These are phyloP conservation scores for Sordariomycetes sp. DNA, from an alignment of 2,329 filamentous ascomycete species.

Conservation along the genomic window DNA sequence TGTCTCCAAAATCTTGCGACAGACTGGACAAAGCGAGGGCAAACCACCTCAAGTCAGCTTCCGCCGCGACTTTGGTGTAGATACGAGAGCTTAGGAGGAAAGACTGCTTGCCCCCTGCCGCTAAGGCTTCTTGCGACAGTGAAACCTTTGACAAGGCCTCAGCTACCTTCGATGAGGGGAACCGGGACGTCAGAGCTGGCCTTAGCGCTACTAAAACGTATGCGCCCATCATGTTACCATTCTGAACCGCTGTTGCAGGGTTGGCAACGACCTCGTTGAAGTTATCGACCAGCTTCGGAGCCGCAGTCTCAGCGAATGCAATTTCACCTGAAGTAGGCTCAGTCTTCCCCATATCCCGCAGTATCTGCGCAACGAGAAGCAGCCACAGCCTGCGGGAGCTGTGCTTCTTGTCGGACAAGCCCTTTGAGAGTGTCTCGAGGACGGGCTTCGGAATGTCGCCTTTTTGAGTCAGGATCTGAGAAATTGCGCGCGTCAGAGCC, in stretches of 20 bases:
- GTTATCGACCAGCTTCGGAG: constrained; percentile 52
- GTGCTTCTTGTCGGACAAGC: constrained; percentile 75
- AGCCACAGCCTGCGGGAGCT: constrained; percentile 74
- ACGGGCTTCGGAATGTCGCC: constrained; percentile 56
- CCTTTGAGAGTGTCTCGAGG: constrained; percentile 68
- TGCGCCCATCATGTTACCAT: constrained; percentile 69
- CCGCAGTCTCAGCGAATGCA: constrained; percentile 42
- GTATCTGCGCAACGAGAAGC: constrained; percentile 59
- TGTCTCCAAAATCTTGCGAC: constrained; percentile 42
- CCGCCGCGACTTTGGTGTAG: constrained; percentile 67
- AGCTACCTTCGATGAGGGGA: constrained; percentile 40
- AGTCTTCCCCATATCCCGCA: constrained; percentile 45
- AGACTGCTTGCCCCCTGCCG: constrained; percentile 70
- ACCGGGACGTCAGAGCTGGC: constrained; percentile 41
- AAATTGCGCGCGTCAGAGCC: constrained; percentile 58
- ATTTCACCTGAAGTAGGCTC: constrained; percentile 36
- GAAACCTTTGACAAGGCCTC: constrained; percentile 45
- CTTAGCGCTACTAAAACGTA: constrained; percentile 64
- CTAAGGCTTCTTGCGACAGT: constrained; percentile 56
- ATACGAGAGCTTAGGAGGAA: constrained; percentile 79
- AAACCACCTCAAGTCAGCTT: constrained; percentile 74
- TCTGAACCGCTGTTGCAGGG: constrained; percentile 70
- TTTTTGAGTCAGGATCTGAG: constrained; percentile 51
- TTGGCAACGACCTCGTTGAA: constrained; percentile 76
- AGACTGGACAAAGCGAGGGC: constrained; percentile 59